Percentiles rank a stretch among this genome's conserved stretches.
Conservation (phyloP, 768 basidiomycete genomes). For the Ramaria rubella region DNA sequence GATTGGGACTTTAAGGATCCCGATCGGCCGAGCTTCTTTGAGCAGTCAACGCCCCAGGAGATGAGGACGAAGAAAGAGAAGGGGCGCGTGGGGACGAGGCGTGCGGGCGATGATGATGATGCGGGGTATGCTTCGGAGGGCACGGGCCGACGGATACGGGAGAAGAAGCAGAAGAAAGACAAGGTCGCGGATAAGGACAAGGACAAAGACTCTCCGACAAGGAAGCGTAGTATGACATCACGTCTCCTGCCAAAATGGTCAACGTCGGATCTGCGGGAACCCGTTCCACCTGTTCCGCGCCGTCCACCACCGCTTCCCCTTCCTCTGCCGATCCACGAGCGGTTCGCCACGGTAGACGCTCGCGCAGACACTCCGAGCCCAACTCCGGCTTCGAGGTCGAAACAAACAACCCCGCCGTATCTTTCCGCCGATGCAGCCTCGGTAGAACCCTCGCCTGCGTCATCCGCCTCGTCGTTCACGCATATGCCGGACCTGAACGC, state of each 20-base stretch:
- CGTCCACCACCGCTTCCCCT: neutral
- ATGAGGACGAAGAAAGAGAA: neutral
- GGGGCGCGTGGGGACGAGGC: neutral
- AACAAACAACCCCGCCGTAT: neutral
- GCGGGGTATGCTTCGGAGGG: neutral
- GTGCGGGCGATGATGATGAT: neutral
- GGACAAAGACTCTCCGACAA: neutral
- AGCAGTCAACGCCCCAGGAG: neutral
- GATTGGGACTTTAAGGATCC: conserved; percentile 1
- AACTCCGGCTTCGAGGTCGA: neutral
- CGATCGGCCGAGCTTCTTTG: conserved; percentile 1
- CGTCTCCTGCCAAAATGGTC: neutral
- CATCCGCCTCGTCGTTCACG: conserved; percentile 1
- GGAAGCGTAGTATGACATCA: neutral
- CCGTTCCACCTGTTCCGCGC: neutral
- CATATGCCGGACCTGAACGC: conserved; percentile 3
- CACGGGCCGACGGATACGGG: neutral
- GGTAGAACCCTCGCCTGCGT: neutral
- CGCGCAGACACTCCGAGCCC: neutral
- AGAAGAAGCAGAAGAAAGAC: neutral
- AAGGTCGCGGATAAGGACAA: neutral
- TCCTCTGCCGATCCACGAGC: neutral
- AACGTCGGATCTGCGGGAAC: neutral
- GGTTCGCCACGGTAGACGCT: neutral
- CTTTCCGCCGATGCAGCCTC: neutral